phyloP scores from a whole-genome alignment of 371 early-diverging fungal genomes.

The Lichtheimia ramosa region DNA sequence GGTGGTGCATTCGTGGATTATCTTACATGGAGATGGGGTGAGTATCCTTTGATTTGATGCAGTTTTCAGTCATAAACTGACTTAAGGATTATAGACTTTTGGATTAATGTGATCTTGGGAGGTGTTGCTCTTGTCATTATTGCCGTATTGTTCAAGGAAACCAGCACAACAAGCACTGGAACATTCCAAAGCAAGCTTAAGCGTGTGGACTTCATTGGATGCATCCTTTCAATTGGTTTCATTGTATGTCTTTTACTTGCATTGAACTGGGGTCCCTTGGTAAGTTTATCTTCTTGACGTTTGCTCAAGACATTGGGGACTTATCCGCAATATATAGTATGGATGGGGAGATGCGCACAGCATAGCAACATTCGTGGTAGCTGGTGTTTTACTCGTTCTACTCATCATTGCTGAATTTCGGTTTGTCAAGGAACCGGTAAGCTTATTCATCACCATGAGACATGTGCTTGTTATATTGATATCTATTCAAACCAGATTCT shows the following conservation, averaged over 20 bases:
- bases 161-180: slow-evolving; percentile 28
- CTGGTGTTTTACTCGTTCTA: slow-evolving; percentile 12
- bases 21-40: slow-evolving; percentile 65
- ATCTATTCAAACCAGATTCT: slow-evolving; percentile 4
- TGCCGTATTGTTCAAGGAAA: slow-evolving; percentile 44
- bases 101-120: slow-evolving; percentile 74
- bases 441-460: neutral
- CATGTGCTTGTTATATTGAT: neutral
- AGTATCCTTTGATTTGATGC: neutral
- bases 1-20: slow-evolving; percentile 68
- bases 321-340: neutral
- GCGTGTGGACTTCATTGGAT: slow-evolving; percentile 58
- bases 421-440: slow-evolving; percentile 19
- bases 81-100: slow-evolving; percentile 42
- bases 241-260: slow-evolving; percentile 45
- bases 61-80: neutral
- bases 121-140: slow-evolving; percentile 52
- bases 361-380: slow-evolving; percentile 17
- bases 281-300: neutral
- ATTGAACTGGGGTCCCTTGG: slow-evolving; percentile 46
- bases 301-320: neutral
- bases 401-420: slow-evolving; percentile 17
- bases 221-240: slow-evolving; percentile 10
- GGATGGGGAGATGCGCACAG: slow-evolving; percentile 14
- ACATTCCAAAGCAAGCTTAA: slow-evolving; percentile 49